These are phyloP conservation scores for Trifolium fragiferum DNA, from an alignment of 306 rosid genomes.

Conservation along the genomic window DNA sequence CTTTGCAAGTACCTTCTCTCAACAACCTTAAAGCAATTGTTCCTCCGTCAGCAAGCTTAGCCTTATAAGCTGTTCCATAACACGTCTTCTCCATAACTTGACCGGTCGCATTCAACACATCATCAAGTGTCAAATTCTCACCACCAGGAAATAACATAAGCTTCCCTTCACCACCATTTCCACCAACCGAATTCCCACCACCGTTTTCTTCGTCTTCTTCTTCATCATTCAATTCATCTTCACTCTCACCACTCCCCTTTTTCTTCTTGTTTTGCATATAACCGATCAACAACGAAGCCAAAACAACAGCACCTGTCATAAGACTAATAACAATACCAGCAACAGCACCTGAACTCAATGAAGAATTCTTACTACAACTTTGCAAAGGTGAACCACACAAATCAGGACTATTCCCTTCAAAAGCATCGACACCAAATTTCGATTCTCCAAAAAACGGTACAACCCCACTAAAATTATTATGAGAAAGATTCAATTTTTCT, in stretches of 20 bases:
- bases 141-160: slow-evolving; percentile 90
- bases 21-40: slow-evolving; percentile 85
- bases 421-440: slow-evolving; percentile 71
- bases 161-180: slow-evolving; percentile 81
- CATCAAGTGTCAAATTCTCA: slow-evolving; percentile 91
- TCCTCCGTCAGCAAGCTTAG: slow-evolving; percentile 93
- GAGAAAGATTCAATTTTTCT: slow-evolving; percentile 83
- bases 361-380: slow-evolving; percentile 61
- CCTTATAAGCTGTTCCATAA: slow-evolving; percentile 96
- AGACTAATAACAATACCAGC: slow-evolving; percentile 93
- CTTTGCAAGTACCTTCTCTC: slow-evolving; percentile 95
- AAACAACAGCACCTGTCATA: slow-evolving; percentile 87
- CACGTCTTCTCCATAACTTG: slow-evolving; percentile 96
- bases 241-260: slow-evolving; percentile 73
- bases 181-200: slow-evolving; percentile 32
- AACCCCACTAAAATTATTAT: slow-evolving; percentile 87
- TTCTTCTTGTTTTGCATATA: slow-evolving; percentile 89
- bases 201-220: slow-evolving; percentile 64
- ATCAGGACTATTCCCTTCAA: slow-evolving; percentile 79
- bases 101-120: slow-evolving; percentile 95
- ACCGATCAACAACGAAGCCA: slow-evolving; percentile 85
- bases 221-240: slow-evolving; percentile 79
- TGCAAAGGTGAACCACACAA: slow-evolving; percentile 88
- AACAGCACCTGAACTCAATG: slow-evolving; percentile 90
- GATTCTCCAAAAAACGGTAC: slow-evolving; percentile 71